Evolutionary conservation across 2,329 filamentous ascomycete genomes (phyloP).

Genomic region (Mycosphaerelloides madeirae): DNA sequence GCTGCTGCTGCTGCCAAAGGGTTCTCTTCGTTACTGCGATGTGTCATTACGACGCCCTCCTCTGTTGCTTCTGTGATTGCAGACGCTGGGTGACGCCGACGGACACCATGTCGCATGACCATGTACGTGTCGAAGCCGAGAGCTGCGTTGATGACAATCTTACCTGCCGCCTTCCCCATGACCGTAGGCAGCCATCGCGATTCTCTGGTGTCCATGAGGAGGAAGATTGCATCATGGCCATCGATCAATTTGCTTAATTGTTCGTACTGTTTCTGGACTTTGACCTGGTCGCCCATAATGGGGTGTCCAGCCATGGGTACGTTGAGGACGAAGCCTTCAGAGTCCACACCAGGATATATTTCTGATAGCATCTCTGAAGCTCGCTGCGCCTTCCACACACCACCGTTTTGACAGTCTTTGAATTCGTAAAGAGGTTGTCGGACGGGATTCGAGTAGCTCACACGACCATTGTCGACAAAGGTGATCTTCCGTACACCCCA

Average conservation of each 20-base stretch:
- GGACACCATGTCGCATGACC: conserved; percentile 88
- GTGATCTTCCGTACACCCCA: conserved; percentile 96
- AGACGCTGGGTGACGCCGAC: conserved; percentile 25
- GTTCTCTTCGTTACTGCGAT: conserved; percentile 19
- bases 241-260: conserved; percentile 70
- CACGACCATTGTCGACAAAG: conserved; percentile 87
- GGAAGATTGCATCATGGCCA: conserved; percentile 84
- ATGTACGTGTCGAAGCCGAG: conserved; percentile 96
- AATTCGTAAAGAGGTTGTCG: conserved; percentile 90
- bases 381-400: conserved; percentile 72
- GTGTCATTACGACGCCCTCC: conserved; percentile 19
- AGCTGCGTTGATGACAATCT: conserved; percentile 95
- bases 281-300: conserved; percentile 62
- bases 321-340: conserved; percentile 71
- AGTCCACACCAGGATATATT: conserved; percentile 87
- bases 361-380: conserved; percentile 75
- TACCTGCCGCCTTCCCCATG: conserved; percentile 87
- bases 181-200: conserved; percentile 93
- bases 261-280: conserved; percentile 69
- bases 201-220: conserved; percentile 98
- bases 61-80: conserved; percentile 15
- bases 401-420: conserved; percentile 79
- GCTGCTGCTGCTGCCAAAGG: conserved; percentile 11
- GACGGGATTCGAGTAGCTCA: conserved; percentile 95
- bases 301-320: conserved; percentile 97